These are phyloP conservation scores for Neurospora sp. DNA, from an alignment of 495 filamentous ascomycete genomes.

Conservation along the genomic window DNA sequence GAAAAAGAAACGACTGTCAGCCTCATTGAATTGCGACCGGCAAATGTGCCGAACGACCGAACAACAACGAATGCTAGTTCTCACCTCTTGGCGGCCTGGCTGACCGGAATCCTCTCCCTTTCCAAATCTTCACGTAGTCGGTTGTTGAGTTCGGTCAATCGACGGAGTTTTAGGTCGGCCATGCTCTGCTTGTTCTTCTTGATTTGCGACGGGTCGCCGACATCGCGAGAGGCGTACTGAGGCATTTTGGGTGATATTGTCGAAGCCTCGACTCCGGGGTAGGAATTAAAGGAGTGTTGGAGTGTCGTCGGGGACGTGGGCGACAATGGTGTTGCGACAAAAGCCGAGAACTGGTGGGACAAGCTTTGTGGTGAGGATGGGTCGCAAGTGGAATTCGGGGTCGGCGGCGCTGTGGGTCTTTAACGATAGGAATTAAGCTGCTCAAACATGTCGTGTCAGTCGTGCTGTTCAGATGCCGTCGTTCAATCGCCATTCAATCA, in stretches of 20 bases:
- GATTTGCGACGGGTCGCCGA: conserved; percentile 54
- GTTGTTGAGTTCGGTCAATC: conserved; percentile 91
- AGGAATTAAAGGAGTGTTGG: conserved; percentile 1
- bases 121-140: conserved; percentile 92
- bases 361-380: conserved; percentile 11
- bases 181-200: conserved; percentile 99
- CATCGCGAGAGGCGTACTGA: conserved; percentile 45
- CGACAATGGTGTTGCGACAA: conserved; percentile 9
- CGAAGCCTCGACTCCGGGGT: conserved; percentile 12
- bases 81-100: conserved; percentile 86
- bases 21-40: neutral
- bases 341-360: conserved; percentile 9
- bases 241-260: conserved; percentile 33
- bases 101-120: conserved; percentile 86
- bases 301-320: conserved; percentile 14
- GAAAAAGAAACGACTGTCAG: neutral
- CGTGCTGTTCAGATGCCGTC: neutral
- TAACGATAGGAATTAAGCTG: conserved; percentile 9
- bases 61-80: conserved; percentile 3
- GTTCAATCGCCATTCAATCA: neutral
- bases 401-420: conserved; percentile 8
- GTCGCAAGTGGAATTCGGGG: conserved; percentile 8
- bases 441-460: conserved; percentile 19
- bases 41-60: neutral
- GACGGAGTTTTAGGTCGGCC: conserved; percentile 92